A percentile compares a stretch with the other conserved stretches of the same genome.
phyloP scores from a whole-genome alignment of 202 grass and related monocot species.

The Zizania palustris region DNA sequence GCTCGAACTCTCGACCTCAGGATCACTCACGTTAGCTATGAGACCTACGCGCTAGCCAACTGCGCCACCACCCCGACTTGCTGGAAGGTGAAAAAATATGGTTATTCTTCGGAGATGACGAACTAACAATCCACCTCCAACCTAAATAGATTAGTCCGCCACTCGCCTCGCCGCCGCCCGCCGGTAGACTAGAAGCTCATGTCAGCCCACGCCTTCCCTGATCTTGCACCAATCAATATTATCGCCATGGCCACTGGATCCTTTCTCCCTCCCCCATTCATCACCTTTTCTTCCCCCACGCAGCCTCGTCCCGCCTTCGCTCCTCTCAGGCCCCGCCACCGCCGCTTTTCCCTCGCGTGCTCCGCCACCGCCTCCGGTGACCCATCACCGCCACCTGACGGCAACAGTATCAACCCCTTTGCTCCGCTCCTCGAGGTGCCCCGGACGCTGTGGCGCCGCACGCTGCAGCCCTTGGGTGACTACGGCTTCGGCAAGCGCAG shows the following conservation, averaged over 20 bases:
- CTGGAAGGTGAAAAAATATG: too few species aligned
- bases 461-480: constrained; percentile 71
- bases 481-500: constrained; percentile 70
- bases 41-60: constrained; percentile 79
- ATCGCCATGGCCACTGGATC: constrained; percentile 34
- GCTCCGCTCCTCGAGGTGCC: constrained; percentile 44
- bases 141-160: too few species aligned
- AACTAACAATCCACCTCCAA: too few species aligned
- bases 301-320: neutral
- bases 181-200: too few species aligned
- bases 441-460: constrained; percentile 63
- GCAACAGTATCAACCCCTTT: constrained; percentile 38
- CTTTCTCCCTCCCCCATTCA: constrained; percentile 20
- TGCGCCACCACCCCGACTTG: constrained; percentile 53
- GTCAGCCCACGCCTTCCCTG: constrained; percentile 28
- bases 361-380: constrained; percentile 20
- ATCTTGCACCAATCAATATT: too few species aligned
- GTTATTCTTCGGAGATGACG: too few species aligned
- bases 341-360: neutral
- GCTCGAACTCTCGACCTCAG: constrained; percentile 79
- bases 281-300: neutral
- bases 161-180: too few species aligned
- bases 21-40: constrained; percentile 55
- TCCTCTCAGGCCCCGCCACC: neutral
- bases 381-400: constrained; percentile 2